Conservation (phyloP, 176 grass and related monocot species). For the Eleusine indica region DNA sequence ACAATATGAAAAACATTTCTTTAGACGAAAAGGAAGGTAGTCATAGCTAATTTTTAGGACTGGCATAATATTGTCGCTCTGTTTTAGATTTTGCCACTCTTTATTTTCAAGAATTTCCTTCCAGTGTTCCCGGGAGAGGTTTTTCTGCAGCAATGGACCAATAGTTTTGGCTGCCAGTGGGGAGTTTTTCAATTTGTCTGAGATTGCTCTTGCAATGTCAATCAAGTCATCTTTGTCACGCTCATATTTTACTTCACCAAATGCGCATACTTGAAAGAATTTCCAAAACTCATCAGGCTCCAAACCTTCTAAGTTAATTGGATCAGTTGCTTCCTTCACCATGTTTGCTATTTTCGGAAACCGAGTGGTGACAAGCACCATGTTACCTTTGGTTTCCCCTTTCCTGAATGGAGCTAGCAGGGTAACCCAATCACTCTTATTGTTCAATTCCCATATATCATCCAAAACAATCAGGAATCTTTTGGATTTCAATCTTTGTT, state of each 20-base stretch:
- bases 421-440: not conserved
- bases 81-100: conserved; percentile 7
- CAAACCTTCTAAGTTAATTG: conserved; percentile 6
- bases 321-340: not conserved
- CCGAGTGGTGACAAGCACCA: conserved; percentile 38
- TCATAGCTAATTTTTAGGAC: conserved; percentile 34
- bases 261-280: conserved; percentile 38
- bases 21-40: conserved; percentile 30
- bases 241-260: not conserved
- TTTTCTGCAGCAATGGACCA: not conserved
- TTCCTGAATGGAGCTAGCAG: conserved; percentile 25
- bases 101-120: not conserved
- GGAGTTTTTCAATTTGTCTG: not conserved
- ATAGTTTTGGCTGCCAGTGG: conserved; percentile 31
- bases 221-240: not conserved
- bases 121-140: not conserved
- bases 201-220: not conserved
- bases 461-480: conserved; percentile 31
- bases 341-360: not conserved
- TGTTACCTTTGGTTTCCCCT: not conserved
- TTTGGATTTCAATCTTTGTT: not conserved
- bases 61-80: not conserved
- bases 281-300: not conserved
- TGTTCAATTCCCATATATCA: conserved; percentile 39
- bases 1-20: conserved; percentile 29